Conservation (phyloP, 2,329 filamentous ascomycete genomes). For the Penicillium sp. region DNA sequence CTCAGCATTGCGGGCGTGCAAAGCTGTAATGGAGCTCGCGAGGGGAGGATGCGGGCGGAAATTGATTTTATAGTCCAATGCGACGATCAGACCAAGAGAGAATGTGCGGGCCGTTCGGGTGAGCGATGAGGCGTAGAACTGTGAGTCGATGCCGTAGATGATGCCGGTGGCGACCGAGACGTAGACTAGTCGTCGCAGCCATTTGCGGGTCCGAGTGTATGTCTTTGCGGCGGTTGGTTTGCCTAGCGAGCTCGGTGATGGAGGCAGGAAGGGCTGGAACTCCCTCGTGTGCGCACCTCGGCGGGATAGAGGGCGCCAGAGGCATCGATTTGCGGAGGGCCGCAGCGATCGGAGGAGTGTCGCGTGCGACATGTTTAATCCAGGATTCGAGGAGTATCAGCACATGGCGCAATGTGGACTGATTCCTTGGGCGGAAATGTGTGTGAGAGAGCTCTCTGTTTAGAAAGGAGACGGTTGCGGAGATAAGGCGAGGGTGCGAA, state of each 20-base stretch:
- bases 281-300: conserved; percentile 39
- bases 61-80: conserved; percentile 94
- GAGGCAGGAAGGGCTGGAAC: conserved; percentile 69
- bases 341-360: conserved; percentile 20
- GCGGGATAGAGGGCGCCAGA: conserved; percentile 14
- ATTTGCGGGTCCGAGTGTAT: conserved; percentile 69
- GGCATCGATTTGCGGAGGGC: conserved; percentile 7
- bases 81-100: conserved; percentile 72
- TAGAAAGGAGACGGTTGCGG: not conserved
- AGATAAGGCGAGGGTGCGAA: conserved; percentile 6
- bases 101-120: conserved; percentile 80
- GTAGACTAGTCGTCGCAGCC: conserved; percentile 70
- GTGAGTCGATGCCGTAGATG: conserved; percentile 67
- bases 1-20: conserved; percentile 82
- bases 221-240: conserved; percentile 67
- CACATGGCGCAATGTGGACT: conserved; percentile 12
- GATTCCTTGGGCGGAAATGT: not conserved
- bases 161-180: conserved; percentile 59
- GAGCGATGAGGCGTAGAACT: conserved; percentile 75
- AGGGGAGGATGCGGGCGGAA: conserved; percentile 77
- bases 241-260: conserved; percentile 74
- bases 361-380: conserved; percentile 17
- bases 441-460: too few relatives aligned
- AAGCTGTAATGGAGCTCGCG: conserved; percentile 68
- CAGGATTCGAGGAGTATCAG: conserved; percentile 1